Evolutionary conservation across 306 rosid genomes (phyloP), one percentile per base, ranked within the genome.

Genomic region (Rubus parviflorus): DNA sequence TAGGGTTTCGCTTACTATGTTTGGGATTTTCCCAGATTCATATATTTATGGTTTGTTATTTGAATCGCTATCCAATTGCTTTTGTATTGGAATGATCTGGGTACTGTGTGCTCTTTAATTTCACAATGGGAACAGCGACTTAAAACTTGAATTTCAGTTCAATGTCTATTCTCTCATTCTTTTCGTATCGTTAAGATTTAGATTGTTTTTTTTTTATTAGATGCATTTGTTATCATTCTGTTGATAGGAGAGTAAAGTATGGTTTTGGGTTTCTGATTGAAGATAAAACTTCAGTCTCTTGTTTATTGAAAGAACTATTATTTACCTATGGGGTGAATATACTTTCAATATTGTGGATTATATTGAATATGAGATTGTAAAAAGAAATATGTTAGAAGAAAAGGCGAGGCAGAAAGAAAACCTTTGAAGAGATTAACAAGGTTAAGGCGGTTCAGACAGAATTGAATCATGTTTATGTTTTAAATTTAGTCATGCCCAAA

Each of bases 11-110:
- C n/a, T 71, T 35, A 14, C n/a, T 49, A 19, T 70, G 45, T 11
- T 30, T 30, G 40, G 15, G 74, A 70, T 70, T 49, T 70, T 30
- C 61, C 16, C 74, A 49, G 46, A 70, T 70, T 47, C 61, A 35
- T 30, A 35, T 5, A 19, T 19, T 2, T 71, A 38, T 37, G 2
- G 22, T 52, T 52, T 70, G 61, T n/a, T 30, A 54, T 54, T 19
- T n/a, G 22, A 7, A 20, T 0, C n/a, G 0, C 4, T 19, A 19
- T 53, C 8, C 22, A 22, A 17, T 53, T 53, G 58, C 4, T 35
- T 9, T 10, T 14, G 10, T 30, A 30, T 61, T 17, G 4, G 11
- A 35, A 13, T 35, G 16, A 62, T 62, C 68, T 62, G 45, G 20
- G 45, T 62, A 62, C 7, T 13, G 41, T 30, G 14, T 57, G n/a